Percentiles rank a stretch among this genome's conserved stretches.
phyloP scores from a whole-genome alignment of 441 rosid genomes.

The Bocquillonia castaneifolia region DNA sequence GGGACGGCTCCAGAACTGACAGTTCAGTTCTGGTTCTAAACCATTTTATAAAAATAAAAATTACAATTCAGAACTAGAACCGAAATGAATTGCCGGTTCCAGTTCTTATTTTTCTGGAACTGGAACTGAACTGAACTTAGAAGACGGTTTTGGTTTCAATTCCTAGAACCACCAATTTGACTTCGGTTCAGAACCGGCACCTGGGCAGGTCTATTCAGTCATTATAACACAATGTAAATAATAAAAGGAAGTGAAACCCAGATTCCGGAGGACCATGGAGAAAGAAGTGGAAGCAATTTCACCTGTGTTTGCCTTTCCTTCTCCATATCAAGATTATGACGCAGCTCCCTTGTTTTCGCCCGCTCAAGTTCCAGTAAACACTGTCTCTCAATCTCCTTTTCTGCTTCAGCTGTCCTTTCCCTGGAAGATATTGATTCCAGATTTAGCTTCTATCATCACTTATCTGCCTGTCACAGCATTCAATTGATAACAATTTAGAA shows the following conservation, averaged over 20 bases:
- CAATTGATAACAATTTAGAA: conserved; percentile 17
- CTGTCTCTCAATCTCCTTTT: conserved; percentile 79
- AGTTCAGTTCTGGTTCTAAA: too few relatives aligned
- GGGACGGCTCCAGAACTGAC: too few relatives aligned
- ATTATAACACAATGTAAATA: neutral
- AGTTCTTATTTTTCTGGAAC: too few relatives aligned
- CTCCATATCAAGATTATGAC: conserved; percentile 74
- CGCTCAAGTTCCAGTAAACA: conserved; percentile 66
- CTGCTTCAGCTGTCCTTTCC: conserved; percentile 65
- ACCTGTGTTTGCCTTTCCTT: conserved; percentile 83
- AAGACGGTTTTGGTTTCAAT: too few relatives aligned
- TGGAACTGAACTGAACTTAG: too few relatives aligned
- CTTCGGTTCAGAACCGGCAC: too few relatives aligned
- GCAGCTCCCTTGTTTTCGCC: conserved; percentile 71
- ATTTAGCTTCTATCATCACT: conserved; percentile 16
- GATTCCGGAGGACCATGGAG: neutral
- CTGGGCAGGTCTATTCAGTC: too few relatives aligned
- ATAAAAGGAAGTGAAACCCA: neutral
- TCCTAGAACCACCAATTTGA: too few relatives aligned
- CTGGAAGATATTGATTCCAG: conserved; percentile 31
- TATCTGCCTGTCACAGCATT: conserved; percentile 9
- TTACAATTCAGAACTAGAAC: too few relatives aligned
- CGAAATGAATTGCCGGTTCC: too few relatives aligned
- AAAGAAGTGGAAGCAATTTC: conserved; percentile 17
- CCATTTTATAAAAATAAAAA: too few relatives aligned